Evolutionary conservation across 768 basidiomycete species (phyloP), one percentile per base, ranked within the genome.

Genomic region (Sarcodon aspratus): DNA sequence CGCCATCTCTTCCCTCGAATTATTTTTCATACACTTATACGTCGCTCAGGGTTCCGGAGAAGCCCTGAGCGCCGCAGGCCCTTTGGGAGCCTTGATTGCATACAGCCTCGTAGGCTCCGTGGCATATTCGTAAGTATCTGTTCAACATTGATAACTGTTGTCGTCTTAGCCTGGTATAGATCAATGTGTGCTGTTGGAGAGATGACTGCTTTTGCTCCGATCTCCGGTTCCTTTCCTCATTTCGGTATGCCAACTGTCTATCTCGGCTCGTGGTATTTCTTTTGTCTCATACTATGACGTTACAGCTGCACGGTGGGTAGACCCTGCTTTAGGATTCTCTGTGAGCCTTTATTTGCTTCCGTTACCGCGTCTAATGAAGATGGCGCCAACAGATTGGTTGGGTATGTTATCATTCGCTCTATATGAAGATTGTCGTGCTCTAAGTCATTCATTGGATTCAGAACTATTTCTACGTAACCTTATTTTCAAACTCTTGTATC

Each of bases 181-280:
- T 42, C 54, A 45, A 55, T 66, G 44, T 56, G 60, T 31, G 59
- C 58, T 10, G 49, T 66, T 10, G 65, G 63, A n/a, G 65, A 67
- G 51, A 63, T 66, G 65, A 61, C 64, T 13, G 59, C 60, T 27
- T 62, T 57, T 48, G 64, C 62, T 6, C 65, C 66, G 1, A 60
- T 66, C 51, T 63, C 66, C 7, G 33, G 45, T 9, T 46, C 45
- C 32, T 46, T 46, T 15, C 33, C 33, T 15, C 45, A 17, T 13
- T 42, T 42, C 13, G 40, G 40, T 42, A 42, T 9, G 7, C 21
- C 21, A 27, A 27, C 21, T 27, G 9, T 42, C 5, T 42, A 15
- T 42, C 40, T 27, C 40, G 2, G 40, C 13, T 42, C 40, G 27
- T 9, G 40, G 27, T 15, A 13, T 11, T 42, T 42, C 13, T 4